phyloP scores from a whole-genome alignment of 2,329 filamentous ascomycete genomes.

The Metarhizium humberi region DNA sequence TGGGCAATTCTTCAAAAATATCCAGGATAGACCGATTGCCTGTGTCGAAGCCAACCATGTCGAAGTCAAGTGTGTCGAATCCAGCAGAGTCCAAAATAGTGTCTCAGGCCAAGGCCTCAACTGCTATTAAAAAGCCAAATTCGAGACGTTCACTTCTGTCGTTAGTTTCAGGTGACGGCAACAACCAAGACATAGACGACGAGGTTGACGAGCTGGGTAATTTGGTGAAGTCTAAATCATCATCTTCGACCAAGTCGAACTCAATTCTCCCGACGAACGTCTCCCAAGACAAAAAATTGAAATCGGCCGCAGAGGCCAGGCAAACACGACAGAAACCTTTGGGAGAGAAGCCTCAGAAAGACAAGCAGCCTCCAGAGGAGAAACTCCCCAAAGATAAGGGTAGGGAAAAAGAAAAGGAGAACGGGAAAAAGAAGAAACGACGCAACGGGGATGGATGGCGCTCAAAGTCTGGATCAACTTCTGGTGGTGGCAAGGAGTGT shows the following conservation, averaged over 20 bases:
- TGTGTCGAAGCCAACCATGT: not conserved
- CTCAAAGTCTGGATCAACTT: conserved; percentile 25
- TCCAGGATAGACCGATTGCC: not conserved
- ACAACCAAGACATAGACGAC: not conserved
- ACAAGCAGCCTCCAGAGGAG: not conserved
- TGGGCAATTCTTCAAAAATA: not conserved
- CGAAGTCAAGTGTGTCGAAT: not conserved
- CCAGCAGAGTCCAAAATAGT: not conserved
- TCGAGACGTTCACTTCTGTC: conserved; percentile 5
- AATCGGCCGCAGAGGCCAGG: conserved; percentile 18
- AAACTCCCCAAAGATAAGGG: not conserved
- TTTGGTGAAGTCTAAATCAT: conserved; percentile 4
- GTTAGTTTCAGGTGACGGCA: not conserved
- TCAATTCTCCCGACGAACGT: conserved; percentile 8
- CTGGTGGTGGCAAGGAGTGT: conserved; percentile 41
- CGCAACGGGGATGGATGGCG: conserved; percentile 7
- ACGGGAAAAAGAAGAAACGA: conserved; percentile 3
- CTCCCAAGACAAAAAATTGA: conserved; percentile 12
- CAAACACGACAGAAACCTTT: conserved; percentile 18
- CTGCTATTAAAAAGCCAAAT: not conserved
- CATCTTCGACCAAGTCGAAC: conserved; percentile 8
- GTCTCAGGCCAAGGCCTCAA: not conserved
- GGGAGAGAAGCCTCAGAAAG: conserved; percentile 11
- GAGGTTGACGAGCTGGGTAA: conserved; percentile 4
- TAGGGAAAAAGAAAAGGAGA: conserved; percentile 6